Evolutionary conservation across 495 filamentous ascomycete genomes (phyloP), one percentile per base, ranked within the genome.

Genomic region (Thermochaetoides thermophila): DNA sequence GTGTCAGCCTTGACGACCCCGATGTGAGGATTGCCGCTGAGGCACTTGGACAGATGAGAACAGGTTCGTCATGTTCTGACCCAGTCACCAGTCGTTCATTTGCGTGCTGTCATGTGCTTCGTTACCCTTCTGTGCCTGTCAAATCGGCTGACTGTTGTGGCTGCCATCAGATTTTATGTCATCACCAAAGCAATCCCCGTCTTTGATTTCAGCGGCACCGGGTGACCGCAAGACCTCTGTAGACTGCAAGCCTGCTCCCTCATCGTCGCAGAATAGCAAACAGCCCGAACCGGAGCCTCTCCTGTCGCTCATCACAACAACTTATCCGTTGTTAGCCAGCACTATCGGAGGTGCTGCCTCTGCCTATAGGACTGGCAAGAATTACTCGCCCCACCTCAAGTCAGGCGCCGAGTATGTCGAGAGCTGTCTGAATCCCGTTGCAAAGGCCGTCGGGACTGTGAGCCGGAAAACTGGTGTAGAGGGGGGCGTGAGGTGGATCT

Each of bases 391-490:
- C 0, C 71, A 79, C 2, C 78, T 94, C 56, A 82, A 78, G 45
- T 76, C 78, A 25, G 69, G 81, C 40, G 84, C 81, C 24, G 82
- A 92, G 46, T 80, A 84, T 42, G 72, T 94, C 18, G 86, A 94
- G 53, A 74, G 78, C 22, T 82, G 74, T 42, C 75, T 93, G 22
- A 76, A 75, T 1, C 84, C 83, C 2, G 72, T 94, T 19, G 81
- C 76, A 29, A 84, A 76, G 45, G 84, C 80, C 1, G 80, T 92
- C 2, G 74, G 76, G n/a, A 77, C 67, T 2, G 78, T 93, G 4
- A 74, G 81, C 12, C 70, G 81, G 3, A 73, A 76, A 31, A 91
- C 84, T 0, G 85, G 86, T 17, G 76, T 92, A 0, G 84, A 95
- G 49, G 72, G 76, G 29, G 73, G 80, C 13, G 57, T 93, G 14